phyloP scores from a whole-genome alignment of 2,329 filamentous ascomycete genomes.

The Cordyceps cicadae region DNA sequence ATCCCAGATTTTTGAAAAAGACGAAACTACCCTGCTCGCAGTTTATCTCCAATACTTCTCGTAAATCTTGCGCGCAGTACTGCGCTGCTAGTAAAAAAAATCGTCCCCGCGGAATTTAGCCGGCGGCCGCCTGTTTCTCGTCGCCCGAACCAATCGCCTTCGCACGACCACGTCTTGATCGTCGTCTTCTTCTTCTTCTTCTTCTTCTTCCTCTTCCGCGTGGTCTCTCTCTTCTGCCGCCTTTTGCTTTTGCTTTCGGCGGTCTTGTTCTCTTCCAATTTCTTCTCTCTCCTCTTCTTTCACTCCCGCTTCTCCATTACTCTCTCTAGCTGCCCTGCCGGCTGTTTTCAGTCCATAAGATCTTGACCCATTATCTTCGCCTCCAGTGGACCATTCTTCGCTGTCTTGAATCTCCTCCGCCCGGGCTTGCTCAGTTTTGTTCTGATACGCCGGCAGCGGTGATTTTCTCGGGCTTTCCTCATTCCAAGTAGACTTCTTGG shows the following conservation, averaged over 20 bases:
- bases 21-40: not conserved
- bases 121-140: conserved; percentile 25
- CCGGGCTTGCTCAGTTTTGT: not conserved
- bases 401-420: conserved; percentile 22
- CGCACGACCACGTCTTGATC: conserved; percentile 25
- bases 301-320: not conserved
- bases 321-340: not conserved
- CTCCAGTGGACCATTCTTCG: conserved; percentile 9
- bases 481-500: not conserved
- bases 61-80: too few relatives aligned
- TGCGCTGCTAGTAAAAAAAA: conserved; percentile 14
- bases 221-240: not conserved
- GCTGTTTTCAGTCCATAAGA: not conserved
- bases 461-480: not conserved
- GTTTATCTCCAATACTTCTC: too few relatives aligned
- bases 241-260: not conserved
- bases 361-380: not conserved
- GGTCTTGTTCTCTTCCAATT: not conserved
- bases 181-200: conserved; percentile 19
- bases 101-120: conserved; percentile 30
- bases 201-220: conserved; percentile 8
- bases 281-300: conserved; percentile 16
- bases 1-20: not conserved
- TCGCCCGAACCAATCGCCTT: conserved; percentile 19
- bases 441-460: not conserved